phyloP scores from a whole-genome alignment of 768 basidiomycete species.

The Agaricus sinodeliciosus region DNA sequence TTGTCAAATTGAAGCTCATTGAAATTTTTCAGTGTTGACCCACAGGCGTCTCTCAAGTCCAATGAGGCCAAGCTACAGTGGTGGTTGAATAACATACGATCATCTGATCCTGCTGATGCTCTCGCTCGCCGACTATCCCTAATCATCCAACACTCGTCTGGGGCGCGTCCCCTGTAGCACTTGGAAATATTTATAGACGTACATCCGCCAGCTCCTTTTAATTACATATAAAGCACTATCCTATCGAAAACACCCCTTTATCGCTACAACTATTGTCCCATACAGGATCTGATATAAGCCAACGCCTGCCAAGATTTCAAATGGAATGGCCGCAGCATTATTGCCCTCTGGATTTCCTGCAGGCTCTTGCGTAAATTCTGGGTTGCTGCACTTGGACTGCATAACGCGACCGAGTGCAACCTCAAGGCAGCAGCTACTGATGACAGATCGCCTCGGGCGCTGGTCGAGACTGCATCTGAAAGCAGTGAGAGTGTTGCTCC shows the following conservation, averaged over 20 bases:
- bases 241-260: background rate
- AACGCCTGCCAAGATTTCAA: constrained; percentile 51
- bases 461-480: constrained; percentile 15
- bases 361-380: constrained; percentile 23
- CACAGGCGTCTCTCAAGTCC: constrained; percentile 30
- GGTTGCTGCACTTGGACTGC: constrained; percentile 15
- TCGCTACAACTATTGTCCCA: background rate
- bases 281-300: constrained; percentile 40
- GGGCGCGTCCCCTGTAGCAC: constrained; percentile 3
- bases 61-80: constrained; percentile 47
- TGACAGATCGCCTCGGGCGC: constrained; percentile 23
- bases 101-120: constrained; percentile 27
- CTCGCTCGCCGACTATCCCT: constrained; percentile 46
- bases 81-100: constrained; percentile 54
- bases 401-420: constrained; percentile 43
- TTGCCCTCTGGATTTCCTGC: constrained; percentile 51
- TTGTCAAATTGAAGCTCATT: background rate
- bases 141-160: constrained; percentile 20
- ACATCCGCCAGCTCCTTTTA: constrained; percentile 5
- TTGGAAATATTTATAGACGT: background rate
- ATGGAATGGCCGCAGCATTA: constrained; percentile 55
- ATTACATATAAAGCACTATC: constrained; percentile 1
- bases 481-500: constrained; percentile 43
- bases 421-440: constrained; percentile 36
- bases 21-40: constrained; percentile 25